A percentile compares a stretch with the other conserved stretches of the same genome.
Conservation (phyloP, 768 basidiomycete species). For the Pleurotus giganteus region DNA sequence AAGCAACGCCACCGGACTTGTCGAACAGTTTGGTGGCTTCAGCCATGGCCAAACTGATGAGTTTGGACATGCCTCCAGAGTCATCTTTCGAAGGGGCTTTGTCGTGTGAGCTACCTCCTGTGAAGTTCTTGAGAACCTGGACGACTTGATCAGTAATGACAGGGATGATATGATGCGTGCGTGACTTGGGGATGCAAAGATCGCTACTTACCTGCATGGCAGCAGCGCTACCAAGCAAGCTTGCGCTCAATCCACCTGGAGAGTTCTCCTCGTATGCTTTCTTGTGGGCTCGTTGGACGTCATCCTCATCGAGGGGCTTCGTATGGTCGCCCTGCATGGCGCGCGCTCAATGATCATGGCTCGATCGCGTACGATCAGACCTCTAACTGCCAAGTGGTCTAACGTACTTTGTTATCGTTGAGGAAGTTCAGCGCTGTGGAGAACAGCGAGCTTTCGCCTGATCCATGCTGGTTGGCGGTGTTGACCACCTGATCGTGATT, state of each 20-base stretch:
- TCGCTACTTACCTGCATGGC: conserved; percentile 56
- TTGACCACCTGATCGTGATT: conserved; percentile 60
- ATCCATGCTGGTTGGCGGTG: conserved; percentile 52
- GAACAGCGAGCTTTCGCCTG: conserved; percentile 58
- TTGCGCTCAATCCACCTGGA: conserved; percentile 52
- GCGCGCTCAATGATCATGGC: conserved; percentile 7
- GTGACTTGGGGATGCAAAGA: background rate
- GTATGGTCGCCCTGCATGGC: conserved; percentile 44
- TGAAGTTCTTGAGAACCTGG: conserved; percentile 68
- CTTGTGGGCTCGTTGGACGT: conserved; percentile 58
- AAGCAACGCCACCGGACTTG: conserved; percentile 57
- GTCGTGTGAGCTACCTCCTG: conserved; percentile 40
- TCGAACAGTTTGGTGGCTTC: conserved; percentile 79
- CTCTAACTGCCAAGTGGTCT: background rate
- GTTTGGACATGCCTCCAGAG: conserved; percentile 52
- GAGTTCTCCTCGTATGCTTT: conserved; percentile 58
- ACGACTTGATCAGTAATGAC: background rate
- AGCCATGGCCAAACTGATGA: conserved; percentile 86
- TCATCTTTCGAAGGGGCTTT: conserved; percentile 20
- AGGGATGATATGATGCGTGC: background rate
- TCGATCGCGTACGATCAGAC: background rate
- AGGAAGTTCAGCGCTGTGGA: conserved; percentile 52
- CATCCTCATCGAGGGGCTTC: conserved; percentile 65
- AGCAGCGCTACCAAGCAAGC: conserved; percentile 72
- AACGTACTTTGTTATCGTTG: conserved; percentile 46